phyloP scores from a whole-genome alignment of 768 basidiomycete genomes.

The Boletus speciosus region DNA sequence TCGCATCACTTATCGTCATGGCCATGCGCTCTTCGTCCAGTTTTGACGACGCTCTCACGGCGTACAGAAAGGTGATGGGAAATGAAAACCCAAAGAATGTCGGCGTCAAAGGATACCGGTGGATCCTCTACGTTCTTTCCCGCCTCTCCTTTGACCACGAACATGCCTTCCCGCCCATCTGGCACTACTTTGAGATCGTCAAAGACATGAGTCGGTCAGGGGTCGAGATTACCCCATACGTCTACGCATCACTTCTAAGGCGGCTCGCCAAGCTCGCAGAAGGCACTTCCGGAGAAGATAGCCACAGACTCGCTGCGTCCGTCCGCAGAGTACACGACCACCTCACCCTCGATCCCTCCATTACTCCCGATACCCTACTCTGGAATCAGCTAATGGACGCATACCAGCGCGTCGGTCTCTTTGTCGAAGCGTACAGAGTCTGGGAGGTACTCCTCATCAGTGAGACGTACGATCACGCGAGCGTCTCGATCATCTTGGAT shows the following conservation, averaged over 20 bases:
- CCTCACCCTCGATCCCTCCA: slow-evolving; percentile 73
- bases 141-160: slow-evolving; percentile 48
- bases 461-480: slow-evolving; percentile 55
- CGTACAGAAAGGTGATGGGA: slow-evolving; percentile 48
- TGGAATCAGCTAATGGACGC: slow-evolving; percentile 89
- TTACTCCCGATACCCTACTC: slow-evolving; percentile 64
- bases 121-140: slow-evolving; percentile 63
- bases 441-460: slow-evolving; percentile 73
- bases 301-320: slow-evolving; percentile 39
- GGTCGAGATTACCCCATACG: slow-evolving; percentile 49
- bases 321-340: slow-evolving; percentile 69
- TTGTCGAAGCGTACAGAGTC: slow-evolving; percentile 66
- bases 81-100: slow-evolving; percentile 32
- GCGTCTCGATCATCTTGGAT: slow-evolving; percentile 82
- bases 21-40: slow-evolving; percentile 60
- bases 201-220: slow-evolving; percentile 75
- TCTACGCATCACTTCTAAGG: slow-evolving; percentile 67
- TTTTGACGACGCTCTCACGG: slow-evolving; percentile 57
- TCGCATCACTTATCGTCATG: slow-evolving; percentile 54
- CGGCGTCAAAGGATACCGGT: slow-evolving; percentile 56
- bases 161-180: slow-evolving; percentile 38
- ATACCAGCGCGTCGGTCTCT: slow-evolving; percentile 75
- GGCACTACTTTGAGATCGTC: slow-evolving; percentile 71
- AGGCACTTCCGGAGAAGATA: slow-evolving; percentile 22
- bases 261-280: slow-evolving; percentile 48